Evolutionary conservation across 1,284 basidiomycete species (phyloP).

Genomic region (Boletus smithii): DNA sequence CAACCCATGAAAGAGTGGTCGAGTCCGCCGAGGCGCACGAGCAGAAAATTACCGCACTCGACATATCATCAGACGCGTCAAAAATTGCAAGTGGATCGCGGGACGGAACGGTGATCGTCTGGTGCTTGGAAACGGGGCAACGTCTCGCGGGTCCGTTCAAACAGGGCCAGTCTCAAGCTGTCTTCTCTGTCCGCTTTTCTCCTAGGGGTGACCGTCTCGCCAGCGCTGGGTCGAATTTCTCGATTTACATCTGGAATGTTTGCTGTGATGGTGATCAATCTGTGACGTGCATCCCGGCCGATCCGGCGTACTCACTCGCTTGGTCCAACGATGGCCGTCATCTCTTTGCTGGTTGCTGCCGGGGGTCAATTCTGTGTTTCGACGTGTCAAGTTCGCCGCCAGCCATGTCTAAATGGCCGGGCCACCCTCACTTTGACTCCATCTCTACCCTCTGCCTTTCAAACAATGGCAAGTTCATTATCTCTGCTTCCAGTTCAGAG

Average conservation of each 20-base stretch:
- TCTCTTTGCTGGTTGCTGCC: conserved; percentile 17
- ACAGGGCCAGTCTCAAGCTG: conserved; percentile 1
- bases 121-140: conserved; percentile 17
- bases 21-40: conserved; percentile 16
- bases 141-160: conserved; percentile 17
- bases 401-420: conserved; percentile 3
- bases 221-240: conserved; percentile 7
- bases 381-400: conserved; percentile 2
- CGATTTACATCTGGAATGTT: conserved; percentile 13
- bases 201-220: conserved; percentile 20
- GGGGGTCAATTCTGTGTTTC: conserved; percentile 16
- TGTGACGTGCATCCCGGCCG: neutral
- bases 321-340: conserved; percentile 21
- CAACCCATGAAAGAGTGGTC: conserved; percentile 1
- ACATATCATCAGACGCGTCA: conserved; percentile 16
- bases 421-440: conserved; percentile 14
- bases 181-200: conserved; percentile 20
- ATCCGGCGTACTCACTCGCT: conserved; percentile 14
- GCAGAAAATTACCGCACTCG: conserved; percentile 18
- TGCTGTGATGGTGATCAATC: neutral
- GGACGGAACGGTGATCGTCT: conserved; percentile 22
- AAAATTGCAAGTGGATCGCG: conserved; percentile 23
- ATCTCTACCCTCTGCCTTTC: conserved; percentile 18
- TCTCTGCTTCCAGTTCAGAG: conserved; percentile 21
- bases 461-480: conserved; percentile 21